Percentiles rank a stretch among this genome's conserved stretches.
Conservation (phyloP, 768 basidiomycete genomes). For the Mycena leptocephala region DNA sequence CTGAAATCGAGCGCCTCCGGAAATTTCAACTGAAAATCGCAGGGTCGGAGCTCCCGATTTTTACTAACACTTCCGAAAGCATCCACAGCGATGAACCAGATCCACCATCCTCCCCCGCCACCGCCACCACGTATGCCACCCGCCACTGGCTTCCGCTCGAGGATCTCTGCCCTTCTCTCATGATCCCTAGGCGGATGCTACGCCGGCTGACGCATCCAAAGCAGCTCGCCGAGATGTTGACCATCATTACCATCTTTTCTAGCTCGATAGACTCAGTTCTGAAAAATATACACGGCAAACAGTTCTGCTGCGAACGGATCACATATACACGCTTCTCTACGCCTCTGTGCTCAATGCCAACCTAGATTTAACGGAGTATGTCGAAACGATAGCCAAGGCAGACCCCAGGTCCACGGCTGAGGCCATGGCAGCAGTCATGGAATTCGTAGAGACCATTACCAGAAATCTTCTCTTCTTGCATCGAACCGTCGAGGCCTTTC, state of each 20-base stretch:
- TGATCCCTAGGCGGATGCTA: slow-evolving; percentile 18
- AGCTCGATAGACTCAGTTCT: slow-evolving; percentile 1
- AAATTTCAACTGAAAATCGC: slow-evolving; percentile 8
- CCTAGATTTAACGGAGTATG: background rate
- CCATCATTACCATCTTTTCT: slow-evolving; percentile 21
- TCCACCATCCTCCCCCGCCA: slow-evolving; percentile 16
- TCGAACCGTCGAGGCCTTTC: slow-evolving; percentile 30
- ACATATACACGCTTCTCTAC: background rate
- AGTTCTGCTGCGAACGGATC: slow-evolving; percentile 6
- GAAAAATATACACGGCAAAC: background rate
- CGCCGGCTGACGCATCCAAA: slow-evolving; percentile 9
- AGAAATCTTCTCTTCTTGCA: background rate
- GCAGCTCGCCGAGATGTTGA: slow-evolving; percentile 17
- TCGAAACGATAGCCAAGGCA: background rate
- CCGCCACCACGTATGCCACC: background rate
- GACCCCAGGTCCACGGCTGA: background rate
- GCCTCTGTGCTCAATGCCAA: background rate
- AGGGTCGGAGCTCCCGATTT: background rate
- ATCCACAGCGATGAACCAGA: slow-evolving; percentile 31
- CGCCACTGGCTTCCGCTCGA: background rate
- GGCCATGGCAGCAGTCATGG: background rate
- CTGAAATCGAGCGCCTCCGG: slow-evolving; percentile 19
- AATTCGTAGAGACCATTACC: background rate
- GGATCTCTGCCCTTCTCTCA: slow-evolving; percentile 22
- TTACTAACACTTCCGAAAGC: slow-evolving; percentile 21